Base-by-base conservation (phyloP, 805 yeast species). In the Yarrowia bubula region DNA sequence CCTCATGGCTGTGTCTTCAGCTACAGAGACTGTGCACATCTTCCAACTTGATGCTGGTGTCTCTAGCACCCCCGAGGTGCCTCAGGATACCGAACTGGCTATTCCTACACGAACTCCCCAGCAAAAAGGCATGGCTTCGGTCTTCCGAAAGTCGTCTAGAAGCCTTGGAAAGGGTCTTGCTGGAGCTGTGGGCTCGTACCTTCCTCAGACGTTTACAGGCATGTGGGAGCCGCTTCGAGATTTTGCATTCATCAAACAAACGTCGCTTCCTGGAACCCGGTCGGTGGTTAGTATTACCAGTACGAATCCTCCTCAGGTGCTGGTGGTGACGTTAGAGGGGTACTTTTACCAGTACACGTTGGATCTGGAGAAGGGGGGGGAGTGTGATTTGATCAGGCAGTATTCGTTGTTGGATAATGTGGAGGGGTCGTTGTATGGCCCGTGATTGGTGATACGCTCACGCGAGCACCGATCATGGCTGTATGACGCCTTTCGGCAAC, bases 1-100 rank as follows among this genome's bases (percentile, higher is more conserved):
- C 14, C 83, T 88, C 68, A 78, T 95, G 35, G 84, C 90, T n/a
- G 97, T 93, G 31, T 85, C 93, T 10, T 88, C 96, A 32, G 85
- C 96, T 1, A 90, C 96, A 18, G 96, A 90, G 48, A 95, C 99
- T 0, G 92, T 95, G 22, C 99, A 95, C 75, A 85, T 95, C 42
- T 95, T 93, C 80, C 82, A 92, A 66, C 75, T 92, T 63, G 57
- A 63, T 5, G 53, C 61, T 17, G 68, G 60, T 3, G 64, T 39
- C 28, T 62, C 64, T 17, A 48, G 22, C 46, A 38, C 55, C 9
- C 51, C 51, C 14, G 65, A 46, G 9, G 46, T 48, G 28, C 46
- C 65, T 6, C 57, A 46, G 22, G 39, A 61, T 31, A 47, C 57
- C 7, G 57, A 46, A 13, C 48, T 39, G 32, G 46, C 47, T 10